Conservation (phyloP, 208 protist genomes). For the Trypanosoma boissoni region DNA sequence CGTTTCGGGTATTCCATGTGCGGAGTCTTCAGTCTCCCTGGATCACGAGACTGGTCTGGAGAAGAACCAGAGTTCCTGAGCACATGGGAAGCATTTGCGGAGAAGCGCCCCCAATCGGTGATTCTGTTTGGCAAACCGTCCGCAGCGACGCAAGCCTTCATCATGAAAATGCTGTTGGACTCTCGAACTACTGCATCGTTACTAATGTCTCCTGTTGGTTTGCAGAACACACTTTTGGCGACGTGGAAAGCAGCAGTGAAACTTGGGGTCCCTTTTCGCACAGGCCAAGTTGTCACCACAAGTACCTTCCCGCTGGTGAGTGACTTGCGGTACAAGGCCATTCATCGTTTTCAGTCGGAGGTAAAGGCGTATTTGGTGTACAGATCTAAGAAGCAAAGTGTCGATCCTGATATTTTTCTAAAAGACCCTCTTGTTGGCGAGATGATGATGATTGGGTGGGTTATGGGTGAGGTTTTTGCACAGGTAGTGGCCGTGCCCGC, state of each 20-base stretch:
- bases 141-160: constrained; percentile 6
- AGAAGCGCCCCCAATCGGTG: constrained; percentile 13
- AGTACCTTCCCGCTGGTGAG: constrained; percentile 22
- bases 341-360: constrained; percentile 24
- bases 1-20: constrained; percentile 12
- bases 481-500: neutral
- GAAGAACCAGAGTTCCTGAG: constrained; percentile 9
- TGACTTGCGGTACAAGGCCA: constrained; percentile 9
- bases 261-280: neutral
- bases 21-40: constrained; percentile 22
- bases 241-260: neutral
- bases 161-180: constrained; percentile 17
- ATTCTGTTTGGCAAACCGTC: constrained; percentile 15
- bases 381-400: neutral
- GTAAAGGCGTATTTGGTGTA: constrained; percentile 19
- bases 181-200: constrained; percentile 7
- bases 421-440: constrained; percentile 16
- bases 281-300: constrained; percentile 20
- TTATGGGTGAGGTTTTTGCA: constrained; percentile 13
- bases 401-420: constrained; percentile 1
- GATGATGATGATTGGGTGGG: constrained; percentile 25
- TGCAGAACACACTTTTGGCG: constrained; percentile 7
- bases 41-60: neutral
- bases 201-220: constrained; percentile 9
- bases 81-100: constrained; percentile 14